Evolutionary conservation across 257 asterid genomes (phyloP).

Genomic region (Solanum infundibuliforme): DNA sequence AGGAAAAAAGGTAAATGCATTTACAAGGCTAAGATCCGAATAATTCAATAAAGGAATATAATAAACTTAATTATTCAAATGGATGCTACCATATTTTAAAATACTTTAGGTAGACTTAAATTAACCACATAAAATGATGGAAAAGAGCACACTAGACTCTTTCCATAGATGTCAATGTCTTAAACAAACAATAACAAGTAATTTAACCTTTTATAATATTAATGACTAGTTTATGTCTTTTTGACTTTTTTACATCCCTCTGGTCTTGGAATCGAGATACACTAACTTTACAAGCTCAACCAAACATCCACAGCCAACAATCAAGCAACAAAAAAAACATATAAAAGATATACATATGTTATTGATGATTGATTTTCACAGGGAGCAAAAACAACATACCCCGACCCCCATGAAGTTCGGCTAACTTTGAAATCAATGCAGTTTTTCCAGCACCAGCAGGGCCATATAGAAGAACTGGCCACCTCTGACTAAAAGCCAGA

Average conservation of each 20-base stretch:
- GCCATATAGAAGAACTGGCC: constrained; percentile 96
- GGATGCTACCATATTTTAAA: neutral
- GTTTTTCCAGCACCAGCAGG: constrained; percentile 94
- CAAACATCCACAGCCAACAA: neutral
- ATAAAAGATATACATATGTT: neutral
- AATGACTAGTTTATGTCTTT: neutral
- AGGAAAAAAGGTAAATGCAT: neutral
- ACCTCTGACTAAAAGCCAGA: constrained; percentile 77
- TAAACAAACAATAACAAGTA: neutral
- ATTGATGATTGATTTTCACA: neutral
- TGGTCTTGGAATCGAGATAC: neutral
- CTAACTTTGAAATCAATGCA: constrained; percentile 58
- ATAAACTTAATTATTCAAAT: neutral
- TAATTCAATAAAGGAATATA: neutral
- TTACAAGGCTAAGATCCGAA: neutral
- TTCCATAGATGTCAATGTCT: neutral
- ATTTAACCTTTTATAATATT: neutral
- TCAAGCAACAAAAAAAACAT: neutral
- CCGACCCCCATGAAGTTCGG: constrained; percentile 35
- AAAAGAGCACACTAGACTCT: neutral
- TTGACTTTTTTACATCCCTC: neutral
- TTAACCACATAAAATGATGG: neutral
- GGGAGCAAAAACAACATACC: neutral
- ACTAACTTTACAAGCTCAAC: neutral
- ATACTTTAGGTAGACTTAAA: neutral